Evolutionary conservation across 257 asterid species (phyloP).

Genomic region (Sherardia arvensis): DNA sequence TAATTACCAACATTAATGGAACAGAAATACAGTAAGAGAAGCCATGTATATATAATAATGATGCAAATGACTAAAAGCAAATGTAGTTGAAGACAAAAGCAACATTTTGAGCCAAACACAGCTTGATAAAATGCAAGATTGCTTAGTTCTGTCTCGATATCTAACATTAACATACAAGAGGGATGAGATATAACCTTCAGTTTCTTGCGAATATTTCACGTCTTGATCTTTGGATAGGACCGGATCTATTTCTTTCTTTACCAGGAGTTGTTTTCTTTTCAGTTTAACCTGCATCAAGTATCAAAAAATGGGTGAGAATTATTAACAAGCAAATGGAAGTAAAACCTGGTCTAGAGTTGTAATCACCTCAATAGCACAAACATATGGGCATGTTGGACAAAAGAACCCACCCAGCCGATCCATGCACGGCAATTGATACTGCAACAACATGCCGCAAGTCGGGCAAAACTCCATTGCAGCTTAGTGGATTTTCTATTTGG

Average conservation of each 20-base stretch:
- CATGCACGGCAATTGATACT: conserved; percentile 48
- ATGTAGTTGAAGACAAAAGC: neutral
- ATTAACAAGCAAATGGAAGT: neutral
- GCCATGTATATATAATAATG: neutral
- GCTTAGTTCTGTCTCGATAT: neutral
- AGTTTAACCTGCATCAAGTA: conserved; percentile 44
- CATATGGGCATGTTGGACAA: conserved; percentile 64
- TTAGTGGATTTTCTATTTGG: too few species aligned
- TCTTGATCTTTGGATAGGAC: conserved; percentile 49
- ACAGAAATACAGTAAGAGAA: neutral
- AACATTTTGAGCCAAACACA: neutral
- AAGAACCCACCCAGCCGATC: conserved; percentile 41
- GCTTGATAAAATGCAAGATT: neutral
- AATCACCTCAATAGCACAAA: conserved; percentile 47
- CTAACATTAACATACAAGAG: neutral
- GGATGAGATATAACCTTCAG: conserved; percentile 32
- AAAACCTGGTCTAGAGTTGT: neutral
- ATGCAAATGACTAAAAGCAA: neutral
- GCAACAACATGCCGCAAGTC: conserved; percentile 52
- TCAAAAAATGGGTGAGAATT: neutral
- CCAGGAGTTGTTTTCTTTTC: conserved; percentile 41
- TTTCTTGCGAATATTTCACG: conserved; percentile 27
- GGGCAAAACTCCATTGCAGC: conserved; percentile 73
- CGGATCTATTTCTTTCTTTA: conserved; percentile 58
- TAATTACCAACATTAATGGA: neutral